Percentiles rank a stretch among this genome's conserved stretches.
Evolutionary conservation across 2,329 filamentous ascomycete species (phyloP).

Genomic region (Pseudocercospora cruenta): DNA sequence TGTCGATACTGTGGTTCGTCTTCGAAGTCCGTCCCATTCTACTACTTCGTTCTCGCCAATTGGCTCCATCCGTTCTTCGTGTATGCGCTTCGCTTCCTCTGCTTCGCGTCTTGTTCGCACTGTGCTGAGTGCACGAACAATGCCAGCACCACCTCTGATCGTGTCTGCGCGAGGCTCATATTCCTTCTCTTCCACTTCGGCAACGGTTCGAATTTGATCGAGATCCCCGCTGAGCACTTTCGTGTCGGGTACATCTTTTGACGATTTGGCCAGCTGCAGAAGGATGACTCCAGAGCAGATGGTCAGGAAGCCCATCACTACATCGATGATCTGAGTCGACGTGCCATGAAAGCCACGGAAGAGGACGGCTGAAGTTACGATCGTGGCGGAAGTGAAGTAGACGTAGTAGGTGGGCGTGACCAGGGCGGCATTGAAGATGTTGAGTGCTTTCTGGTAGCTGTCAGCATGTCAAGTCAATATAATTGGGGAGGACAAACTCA

Average conservation of each 20-base stretch:
- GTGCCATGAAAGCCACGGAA: constrained; percentile 95
- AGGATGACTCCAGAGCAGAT: constrained; percentile 93
- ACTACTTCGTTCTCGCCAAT: constrained; percentile 78
- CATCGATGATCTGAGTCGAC: constrained; percentile 76
- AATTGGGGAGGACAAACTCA: constrained; percentile 58
- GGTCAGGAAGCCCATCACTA: constrained; percentile 89
- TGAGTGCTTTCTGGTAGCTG: constrained; percentile 85
- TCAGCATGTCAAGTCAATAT: constrained; percentile 19
- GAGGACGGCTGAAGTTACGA: constrained; percentile 87
- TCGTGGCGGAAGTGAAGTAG: constrained; percentile 94
- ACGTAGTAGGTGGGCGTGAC: constrained; percentile 99
- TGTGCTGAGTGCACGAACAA: constrained; percentile 79
- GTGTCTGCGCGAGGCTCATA: constrained; percentile 95
- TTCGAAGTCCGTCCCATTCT: constrained; percentile 89
- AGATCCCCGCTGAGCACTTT: constrained; percentile 91
- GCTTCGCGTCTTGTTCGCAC: constrained; percentile 77
- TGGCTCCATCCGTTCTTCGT: constrained; percentile 78
- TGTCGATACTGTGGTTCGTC: constrained; percentile 62
- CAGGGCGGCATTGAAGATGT: constrained; percentile 93
- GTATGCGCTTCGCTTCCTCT: constrained; percentile 75
- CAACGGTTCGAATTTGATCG: constrained; percentile 92
- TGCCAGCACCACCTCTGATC: constrained; percentile 85
- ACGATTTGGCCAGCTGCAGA: constrained; percentile 94
- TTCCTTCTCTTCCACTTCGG: constrained; percentile 93
- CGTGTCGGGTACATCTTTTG: constrained; percentile 93